Percentiles rank a stretch among this genome's conserved stretches.
phyloP scores from a whole-genome alignment of 2,329 filamentous ascomycete species.

The Torrubiellomyces zombiae region DNA sequence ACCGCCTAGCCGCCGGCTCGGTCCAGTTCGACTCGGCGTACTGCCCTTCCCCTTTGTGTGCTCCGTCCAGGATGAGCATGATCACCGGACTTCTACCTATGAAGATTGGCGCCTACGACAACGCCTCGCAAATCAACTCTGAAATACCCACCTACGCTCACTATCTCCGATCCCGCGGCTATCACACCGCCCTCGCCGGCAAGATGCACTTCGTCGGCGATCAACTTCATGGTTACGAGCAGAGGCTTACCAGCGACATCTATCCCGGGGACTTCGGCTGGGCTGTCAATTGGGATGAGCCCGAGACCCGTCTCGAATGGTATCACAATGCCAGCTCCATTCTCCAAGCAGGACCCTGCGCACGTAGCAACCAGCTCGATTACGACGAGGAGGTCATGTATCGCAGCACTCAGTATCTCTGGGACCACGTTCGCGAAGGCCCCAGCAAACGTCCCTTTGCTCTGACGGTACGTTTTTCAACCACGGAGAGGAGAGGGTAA shows the following conservation, averaged over 20 bases:
- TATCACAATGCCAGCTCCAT: slow-evolving; percentile 95
- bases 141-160: slow-evolving; percentile 86
- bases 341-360: slow-evolving; percentile 72
- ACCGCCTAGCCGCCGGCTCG: slow-evolving; percentile 61
- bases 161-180: slow-evolving; percentile 69
- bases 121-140: slow-evolving; percentile 67
- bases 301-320: slow-evolving; percentile 74
- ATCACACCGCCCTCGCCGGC: slow-evolving; percentile 78
- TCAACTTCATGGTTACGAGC: slow-evolving; percentile 87
- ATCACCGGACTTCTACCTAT: slow-evolving; percentile 83
- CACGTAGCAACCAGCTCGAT: slow-evolving; percentile 86
- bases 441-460: slow-evolving; percentile 62
- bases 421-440: slow-evolving; percentile 75
- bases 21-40: slow-evolving; percentile 91
- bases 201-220: slow-evolving; percentile 98
- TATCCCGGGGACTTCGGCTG: slow-evolving; percentile 91
- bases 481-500: slow-evolving; percentile 1
- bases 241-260: slow-evolving; percentile 83
- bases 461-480: slow-evolving; percentile 40
- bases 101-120: slow-evolving; percentile 85
- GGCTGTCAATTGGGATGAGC: slow-evolving; percentile 91
- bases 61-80: slow-evolving; percentile 86
- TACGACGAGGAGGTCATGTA: slow-evolving; percentile 96
- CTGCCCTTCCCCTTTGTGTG: slow-evolving; percentile 84
- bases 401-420: slow-evolving; percentile 75